Evolutionary conservation across 1,139 yeast species (phyloP).

Genomic region (Candida buenavistaensis): DNA sequence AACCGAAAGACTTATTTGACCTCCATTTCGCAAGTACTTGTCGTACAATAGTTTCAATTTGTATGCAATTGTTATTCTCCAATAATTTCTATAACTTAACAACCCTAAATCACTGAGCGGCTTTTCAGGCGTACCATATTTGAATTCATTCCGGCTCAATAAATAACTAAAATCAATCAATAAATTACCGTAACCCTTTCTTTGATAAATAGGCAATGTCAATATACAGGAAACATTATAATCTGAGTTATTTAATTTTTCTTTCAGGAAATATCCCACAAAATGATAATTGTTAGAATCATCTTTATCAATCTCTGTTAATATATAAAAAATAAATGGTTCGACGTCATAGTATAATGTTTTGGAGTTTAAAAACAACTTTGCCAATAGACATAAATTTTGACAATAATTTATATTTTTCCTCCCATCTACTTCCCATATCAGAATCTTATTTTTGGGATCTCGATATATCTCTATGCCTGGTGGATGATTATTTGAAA

Average conservation of each 20-base stretch:
- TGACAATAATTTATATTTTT: constrained; percentile 83
- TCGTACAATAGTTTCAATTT: constrained; percentile 32
- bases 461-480: constrained; percentile 89
- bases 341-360: constrained; percentile 93
- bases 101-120: constrained; percentile 88
- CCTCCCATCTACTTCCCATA: constrained; percentile 93
- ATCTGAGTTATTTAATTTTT: constrained; percentile 69
- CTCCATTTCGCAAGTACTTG: constrained; percentile 14
- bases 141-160: constrained; percentile 69
- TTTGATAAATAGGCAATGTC: constrained; percentile 83
- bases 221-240: constrained; percentile 89
- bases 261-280: constrained; percentile 94
- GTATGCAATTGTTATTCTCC: constrained; percentile 69
- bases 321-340: constrained; percentile 85
- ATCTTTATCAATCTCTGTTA: constrained; percentile 64
- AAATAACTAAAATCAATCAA: constrained; percentile 88
- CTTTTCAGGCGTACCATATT: constrained; percentile 91
- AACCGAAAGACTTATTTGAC: constrained; percentile 43
- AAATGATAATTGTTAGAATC: constrained; percentile 62
- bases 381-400: constrained; percentile 84
- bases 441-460: constrained; percentile 46
- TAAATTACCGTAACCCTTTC: constrained; percentile 87
- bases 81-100: constrained; percentile 80
- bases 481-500: constrained; percentile 69
- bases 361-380: constrained; percentile 84